Evolutionary conservation across 805 yeast genomes (phyloP).

Genomic region (Lipomyces chichibuensis): DNA sequence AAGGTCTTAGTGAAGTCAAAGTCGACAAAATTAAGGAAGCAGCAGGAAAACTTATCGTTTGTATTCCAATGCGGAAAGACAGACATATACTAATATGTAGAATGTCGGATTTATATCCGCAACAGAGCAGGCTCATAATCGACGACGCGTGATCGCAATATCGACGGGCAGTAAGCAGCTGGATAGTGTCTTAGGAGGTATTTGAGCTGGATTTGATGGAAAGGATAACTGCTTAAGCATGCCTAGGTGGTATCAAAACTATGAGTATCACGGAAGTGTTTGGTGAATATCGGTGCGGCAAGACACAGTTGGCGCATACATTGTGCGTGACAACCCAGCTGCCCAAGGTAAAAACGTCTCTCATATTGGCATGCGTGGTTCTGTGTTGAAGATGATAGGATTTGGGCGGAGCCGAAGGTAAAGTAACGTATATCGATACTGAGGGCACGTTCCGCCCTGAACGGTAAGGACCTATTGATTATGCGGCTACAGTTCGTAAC

Average conservation of each 20-base stretch:
- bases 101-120: slow-evolving; percentile 77
- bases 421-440: slow-evolving; percentile 76
- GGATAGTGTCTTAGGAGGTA: slow-evolving; percentile 65
- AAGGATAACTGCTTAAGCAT: neutral
- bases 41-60: slow-evolving; percentile 60
- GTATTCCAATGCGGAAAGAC: slow-evolving; percentile 41
- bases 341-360: slow-evolving; percentile 41
- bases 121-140: slow-evolving; percentile 63
- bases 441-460: slow-evolving; percentile 84
- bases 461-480: slow-evolving; percentile 1
- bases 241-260: slow-evolving; percentile 63
- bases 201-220: neutral
- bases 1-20: slow-evolving; percentile 74
- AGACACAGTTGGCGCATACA: slow-evolving; percentile 80
- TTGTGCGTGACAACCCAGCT: slow-evolving; percentile 75
- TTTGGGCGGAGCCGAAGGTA: slow-evolving; percentile 81
- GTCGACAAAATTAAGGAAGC: slow-evolving; percentile 78
- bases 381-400: slow-evolving; percentile 31
- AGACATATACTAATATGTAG: slow-evolving; percentile 37
- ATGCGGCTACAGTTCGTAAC: neutral
- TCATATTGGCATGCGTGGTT: neutral
- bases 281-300: slow-evolving; percentile 81
- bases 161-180: slow-evolving; percentile 75
- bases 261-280: slow-evolving; percentile 79
- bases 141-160: slow-evolving; percentile 64